Evolutionary conservation across 2,329 filamentous ascomycete genomes (phyloP).

Genomic region (Tolypocladium tropicale): DNA sequence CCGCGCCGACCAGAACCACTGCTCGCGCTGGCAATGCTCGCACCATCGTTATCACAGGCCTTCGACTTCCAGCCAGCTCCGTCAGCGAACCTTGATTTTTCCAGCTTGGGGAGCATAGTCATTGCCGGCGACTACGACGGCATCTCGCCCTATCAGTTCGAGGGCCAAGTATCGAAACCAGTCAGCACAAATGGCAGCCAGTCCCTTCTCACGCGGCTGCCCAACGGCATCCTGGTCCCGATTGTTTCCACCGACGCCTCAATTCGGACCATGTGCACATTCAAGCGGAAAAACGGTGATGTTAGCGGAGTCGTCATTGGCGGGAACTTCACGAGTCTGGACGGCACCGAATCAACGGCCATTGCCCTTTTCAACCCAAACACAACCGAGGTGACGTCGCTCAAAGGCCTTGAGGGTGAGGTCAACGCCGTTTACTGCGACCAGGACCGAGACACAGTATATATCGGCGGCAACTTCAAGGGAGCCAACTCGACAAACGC

Average conservation of each 20-base stretch:
- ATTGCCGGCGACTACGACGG: slow-evolving; percentile 84
- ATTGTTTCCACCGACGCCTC: slow-evolving; percentile 71
- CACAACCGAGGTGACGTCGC: slow-evolving; percentile 57
- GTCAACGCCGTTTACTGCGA: slow-evolving; percentile 82
- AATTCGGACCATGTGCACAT: slow-evolving; percentile 81
- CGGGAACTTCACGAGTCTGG: slow-evolving; percentile 91
- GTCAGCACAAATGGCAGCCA: slow-evolving; percentile 68
- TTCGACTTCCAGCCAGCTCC: slow-evolving; percentile 53
- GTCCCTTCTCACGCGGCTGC: slow-evolving; percentile 69
- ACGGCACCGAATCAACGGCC: slow-evolving; percentile 62
- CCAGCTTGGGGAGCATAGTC: slow-evolving; percentile 69
- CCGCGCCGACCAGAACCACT: slow-evolving; percentile 25
- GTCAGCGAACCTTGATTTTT: slow-evolving; percentile 66
- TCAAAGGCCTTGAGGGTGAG: slow-evolving; percentile 72
- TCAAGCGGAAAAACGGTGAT: slow-evolving; percentile 55
- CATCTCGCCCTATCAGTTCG: slow-evolving; percentile 80
- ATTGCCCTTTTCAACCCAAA: slow-evolving; percentile 74
- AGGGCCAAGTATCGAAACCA: slow-evolving; percentile 62
- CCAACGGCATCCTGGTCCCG: slow-evolving; percentile 72
- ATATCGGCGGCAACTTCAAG: slow-evolving; percentile 80
- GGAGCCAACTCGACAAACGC: slow-evolving; percentile 80
- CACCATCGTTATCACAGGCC: slow-evolving; percentile 33
- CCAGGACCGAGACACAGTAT: slow-evolving; percentile 64
- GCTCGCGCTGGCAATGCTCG: slow-evolving; percentile 29
- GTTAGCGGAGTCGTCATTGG: slow-evolving; percentile 72